Base-by-base conservation (phyloP, 1,139 yeast species). In the Saccharomyces uvarum region DNA sequence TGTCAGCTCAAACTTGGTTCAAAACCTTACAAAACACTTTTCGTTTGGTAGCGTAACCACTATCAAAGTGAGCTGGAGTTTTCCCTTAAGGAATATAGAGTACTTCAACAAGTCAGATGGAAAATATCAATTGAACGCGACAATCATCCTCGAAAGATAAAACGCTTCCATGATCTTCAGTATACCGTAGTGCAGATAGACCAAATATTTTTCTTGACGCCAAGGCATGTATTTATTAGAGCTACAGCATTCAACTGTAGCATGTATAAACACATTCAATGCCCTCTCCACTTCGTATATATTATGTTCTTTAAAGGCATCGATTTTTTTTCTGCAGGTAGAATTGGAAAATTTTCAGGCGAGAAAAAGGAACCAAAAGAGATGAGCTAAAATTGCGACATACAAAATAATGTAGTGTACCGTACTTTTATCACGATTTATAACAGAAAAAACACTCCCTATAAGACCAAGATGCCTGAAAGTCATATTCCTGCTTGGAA, bases 401-500 rank as follows among this genome's bases (percentile, higher is more conserved):
- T 11, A 51, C 16, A 13, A 16, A n/a, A 14, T 11, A 48, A 16
- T 46, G 26, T 27, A 16, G 38, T 33, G 26, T 16, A 11, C 16
- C 2, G 9, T 16, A 32, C n/a, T 4, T 16, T 38, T 16, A 16
- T 38, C 44, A 11, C 24, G 13, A 19, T 16, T 16, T 9, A 19
- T 19, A 19, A 4, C 6, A 38, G 13, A 16, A 38, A 38, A 13
- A 16, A 38, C 24, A 38, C 21, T 19, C 44, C 3, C 44, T 38
- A 16, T 16, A 16, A 21, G n/a, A 38, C 5, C 13, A 38, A 50
- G 6, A 68, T 66, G 70, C 51, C 64, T 41, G 69, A 63, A 52
- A 54, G 46, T 46, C 73, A 72, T 58, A 57, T 86, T 42, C 97
- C 98, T 47, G 97, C 97, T 1, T 90, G 98, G 98, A 89, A 90